Evolutionary conservation across 2,329 filamentous ascomycete species (phyloP).

Genomic region (Alternaria conjuncta): DNA sequence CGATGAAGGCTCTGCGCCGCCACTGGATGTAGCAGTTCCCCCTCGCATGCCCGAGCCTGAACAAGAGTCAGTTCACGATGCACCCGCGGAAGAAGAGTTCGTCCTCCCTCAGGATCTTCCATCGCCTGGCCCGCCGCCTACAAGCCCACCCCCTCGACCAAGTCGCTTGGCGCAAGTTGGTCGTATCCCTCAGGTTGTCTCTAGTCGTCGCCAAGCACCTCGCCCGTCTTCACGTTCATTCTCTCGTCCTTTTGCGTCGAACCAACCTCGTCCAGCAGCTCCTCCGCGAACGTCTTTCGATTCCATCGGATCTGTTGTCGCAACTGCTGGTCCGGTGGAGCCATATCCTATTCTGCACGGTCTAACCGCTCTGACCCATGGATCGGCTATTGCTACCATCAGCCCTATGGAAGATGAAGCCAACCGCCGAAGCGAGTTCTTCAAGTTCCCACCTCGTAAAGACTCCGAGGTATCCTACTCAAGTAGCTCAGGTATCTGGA

Average conservation of each 20-base stretch:
- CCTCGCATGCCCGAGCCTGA: background rate
- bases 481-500: slow-evolving; percentile 67
- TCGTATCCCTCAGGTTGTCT: slow-evolving; percentile 83
- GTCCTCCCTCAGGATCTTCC: slow-evolving; percentile 22
- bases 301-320: slow-evolving; percentile 35
- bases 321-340: slow-evolving; percentile 38
- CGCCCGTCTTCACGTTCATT: slow-evolving; percentile 79
- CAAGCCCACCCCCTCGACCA: slow-evolving; percentile 52
- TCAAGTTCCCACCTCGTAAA: slow-evolving; percentile 76
- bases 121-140: slow-evolving; percentile 33
- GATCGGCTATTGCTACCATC: slow-evolving; percentile 48
- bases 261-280: slow-evolving; percentile 50
- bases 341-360: slow-evolving; percentile 46
- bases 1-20: slow-evolving; percentile 3
- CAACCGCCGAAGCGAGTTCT: slow-evolving; percentile 65
- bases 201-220: slow-evolving; percentile 66
- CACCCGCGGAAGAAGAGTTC: slow-evolving; percentile 6
- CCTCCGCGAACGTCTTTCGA: slow-evolving; percentile 42
- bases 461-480: slow-evolving; percentile 72
- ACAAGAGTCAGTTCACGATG: background rate
- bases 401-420: slow-evolving; percentile 41
- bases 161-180: slow-evolving; percentile 81
- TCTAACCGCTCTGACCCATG: slow-evolving; percentile 41
- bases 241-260: slow-evolving; percentile 74
- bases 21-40: background rate